These are phyloP conservation scores for Trichoderma cornu-damae DNA, from an alignment of 2,329 filamentous ascomycete species.

Conservation along the genomic window DNA sequence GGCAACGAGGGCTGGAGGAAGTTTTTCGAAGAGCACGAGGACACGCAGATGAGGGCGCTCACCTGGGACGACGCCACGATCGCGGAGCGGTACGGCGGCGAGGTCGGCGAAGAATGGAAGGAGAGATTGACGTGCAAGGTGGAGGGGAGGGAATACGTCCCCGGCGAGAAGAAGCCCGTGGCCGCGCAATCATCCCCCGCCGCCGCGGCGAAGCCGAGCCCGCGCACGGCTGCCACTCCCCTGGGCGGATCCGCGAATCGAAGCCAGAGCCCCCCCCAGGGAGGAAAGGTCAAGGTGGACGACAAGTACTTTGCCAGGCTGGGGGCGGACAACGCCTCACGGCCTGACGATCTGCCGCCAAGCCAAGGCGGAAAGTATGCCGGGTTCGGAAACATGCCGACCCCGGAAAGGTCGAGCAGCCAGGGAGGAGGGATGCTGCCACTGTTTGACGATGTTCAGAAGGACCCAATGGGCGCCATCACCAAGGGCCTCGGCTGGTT, in stretches of 20 bases:
- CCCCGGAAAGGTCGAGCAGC: conserved; percentile 42
- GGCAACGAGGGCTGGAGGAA: conserved; percentile 83
- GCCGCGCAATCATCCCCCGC: conserved; percentile 32
- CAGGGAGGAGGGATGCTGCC: conserved; percentile 49
- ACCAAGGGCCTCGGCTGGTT: conserved; percentile 96
- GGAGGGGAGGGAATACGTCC: conserved; percentile 81
- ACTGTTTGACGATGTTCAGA: conserved; percentile 81
- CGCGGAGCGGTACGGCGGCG: conserved; percentile 81
- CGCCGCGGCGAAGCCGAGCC: conserved; percentile 33
- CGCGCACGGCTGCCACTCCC: conserved; percentile 40
- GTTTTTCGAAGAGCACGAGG: conserved; percentile 74
- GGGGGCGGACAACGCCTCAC: conserved; percentile 73
- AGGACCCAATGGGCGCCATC: conserved; percentile 81
- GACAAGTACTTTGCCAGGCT: conserved; percentile 87
- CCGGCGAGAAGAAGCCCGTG: conserved; percentile 55
- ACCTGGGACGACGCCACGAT: conserved; percentile 85
- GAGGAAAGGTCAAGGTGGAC: conserved; percentile 59
- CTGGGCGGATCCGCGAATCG: conserved; percentile 37
- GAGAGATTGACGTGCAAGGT: conserved; percentile 82
- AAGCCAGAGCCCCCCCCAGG: conserved; percentile 36
- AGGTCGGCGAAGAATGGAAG: conserved; percentile 93
- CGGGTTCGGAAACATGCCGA: conserved; percentile 79
- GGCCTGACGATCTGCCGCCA: conserved; percentile 70
- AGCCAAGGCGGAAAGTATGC: conserved; percentile 88
- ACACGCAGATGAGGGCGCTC: conserved; percentile 61